Base-by-base conservation (phyloP, 1,139 yeast species). In the Meyerozyma athensensis region DNA sequence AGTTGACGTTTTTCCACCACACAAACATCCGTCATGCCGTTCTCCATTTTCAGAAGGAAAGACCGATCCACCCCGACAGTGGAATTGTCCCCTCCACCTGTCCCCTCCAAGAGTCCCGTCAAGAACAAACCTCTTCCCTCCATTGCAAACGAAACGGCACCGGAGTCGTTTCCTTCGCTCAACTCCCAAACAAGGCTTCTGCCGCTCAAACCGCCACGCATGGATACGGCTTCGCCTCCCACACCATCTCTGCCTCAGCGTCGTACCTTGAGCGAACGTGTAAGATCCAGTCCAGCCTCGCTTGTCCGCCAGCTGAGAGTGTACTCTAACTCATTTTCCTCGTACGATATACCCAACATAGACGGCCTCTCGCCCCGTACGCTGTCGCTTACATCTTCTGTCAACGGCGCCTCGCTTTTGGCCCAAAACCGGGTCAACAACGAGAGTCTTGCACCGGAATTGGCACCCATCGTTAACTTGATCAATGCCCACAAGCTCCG, bases 401-500 rank as follows among this genome's bases (percentile, higher is more conserved):
- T 33, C 4, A 38, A 37, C 19, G 35, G 31, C 7, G 22, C 45
- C 9, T 19, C 39, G 14, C 36, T 41, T 4, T 36, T 46, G 9
- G 38, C 39, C 30, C 59, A 55, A 37, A 54, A 57, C 37, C 53
- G 50, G 39, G 37, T 42, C 17, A 52, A 60, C 34, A 54, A 54
- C 34, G 60, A 60, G 32, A 50, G 49, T 22, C 56, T 68, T 19
- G 63, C 72, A 1, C 61, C 67, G 1, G 72, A 68, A 45, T 55
- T 69, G 39, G 48, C 61, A 23, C 74, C 75, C 2, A 55, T 70
- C 18, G 65, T 68, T n/a, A 65, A 63, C 36, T 58, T 70, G 43
- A 56, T 67, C 40, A 63, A 62, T 43, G 69, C 74, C 21, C 74
- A 68, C 42, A 59, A 61, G 34, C 56, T 66, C 39, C 56, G 74